phyloP scores from a whole-genome alignment of 2,329 filamentous ascomycete genomes.

The Geosmithia putterillii region DNA sequence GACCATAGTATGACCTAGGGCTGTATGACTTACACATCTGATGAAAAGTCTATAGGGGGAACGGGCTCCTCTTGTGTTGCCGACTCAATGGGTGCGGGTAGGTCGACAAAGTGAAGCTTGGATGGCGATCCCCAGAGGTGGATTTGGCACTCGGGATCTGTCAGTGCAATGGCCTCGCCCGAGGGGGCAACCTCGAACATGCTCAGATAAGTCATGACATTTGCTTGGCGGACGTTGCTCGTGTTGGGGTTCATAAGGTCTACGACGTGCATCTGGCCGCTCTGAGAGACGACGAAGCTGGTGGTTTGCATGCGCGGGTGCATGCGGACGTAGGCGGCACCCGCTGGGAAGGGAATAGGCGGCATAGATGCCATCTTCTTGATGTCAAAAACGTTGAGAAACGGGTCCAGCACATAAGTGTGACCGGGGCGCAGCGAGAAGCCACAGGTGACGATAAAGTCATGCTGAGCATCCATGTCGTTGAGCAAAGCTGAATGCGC shows the following conservation, averaged over 20 bases:
- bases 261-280: conserved; percentile 88
- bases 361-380: conserved; percentile 81
- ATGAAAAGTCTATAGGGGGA: conserved; percentile 53
- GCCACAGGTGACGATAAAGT: conserved; percentile 91
- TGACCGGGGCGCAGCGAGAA: conserved; percentile 67
- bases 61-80: conserved; percentile 51
- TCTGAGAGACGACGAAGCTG: conserved; percentile 83
- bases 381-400: conserved; percentile 91
- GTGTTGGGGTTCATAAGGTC: conserved; percentile 90
- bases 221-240: conserved; percentile 73
- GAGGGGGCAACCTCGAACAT: conserved; percentile 81
- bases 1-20: not conserved
- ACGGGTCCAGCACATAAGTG: conserved; percentile 74
- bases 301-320: conserved; percentile 93
- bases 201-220: conserved; percentile 60
- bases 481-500: conserved; percentile 82
- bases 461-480: conserved; percentile 94
- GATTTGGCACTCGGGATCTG: conserved; percentile 66
- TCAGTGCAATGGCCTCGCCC: conserved; percentile 72
- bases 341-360: conserved; percentile 83
- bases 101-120: conserved; percentile 79
- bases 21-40: conserved; percentile 46
- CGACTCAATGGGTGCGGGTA: conserved; percentile 66
- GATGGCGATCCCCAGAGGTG: conserved; percentile 81
- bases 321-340: conserved; percentile 90